Base-by-base conservation (phyloP, 768 basidiomycete species). In the Pleurotus tuoliensis region DNA sequence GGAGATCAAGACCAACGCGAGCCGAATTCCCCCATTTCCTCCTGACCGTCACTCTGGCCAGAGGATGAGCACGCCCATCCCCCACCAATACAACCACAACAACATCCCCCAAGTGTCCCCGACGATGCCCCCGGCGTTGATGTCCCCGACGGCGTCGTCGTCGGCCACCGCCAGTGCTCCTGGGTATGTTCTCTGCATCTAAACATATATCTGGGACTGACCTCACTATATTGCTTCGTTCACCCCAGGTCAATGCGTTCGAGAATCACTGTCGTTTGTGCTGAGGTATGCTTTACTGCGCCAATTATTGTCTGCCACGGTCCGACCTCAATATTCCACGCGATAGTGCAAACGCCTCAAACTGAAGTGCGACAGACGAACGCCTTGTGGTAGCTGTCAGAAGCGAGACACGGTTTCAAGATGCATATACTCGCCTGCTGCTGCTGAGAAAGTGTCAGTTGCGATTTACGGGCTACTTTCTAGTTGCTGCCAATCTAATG, bases 281-380 rank as follows among this genome's bases (percentile, higher is more conserved):
- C 86, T 67, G 89, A 91, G 83, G 88, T 88, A 34, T 30, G 78
- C 61, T 15, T 49, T 56, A 16, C 45, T 52, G 34, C 45, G 46
- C 30, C 8, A 34, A 34, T 34, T 34, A 11, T 34, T 9, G 30
- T 9, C 30, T 9, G 8, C 9, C 30, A 34, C 8, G 30, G 30
- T 8, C 30, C 11, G 30, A 34, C 30, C 30, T 9, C 11, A 11
- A 34, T 34, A 34, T 34, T 34, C 30, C 30, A 34, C 30, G 30
- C 30, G 41, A 2, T 66, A 93, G 88, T 94, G 91, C 75, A 93
- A 93, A 69, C 88, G 91, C 3, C 78, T 93, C 53, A 94, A 94
- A 63, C 79, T 93, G 53, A 91, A 87, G 73, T 94, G 91, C 66
- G 91, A 93, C 71, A 76, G 91, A 39, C 81, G 86, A 18, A 82